phyloP scores from a whole-genome alignment of 2,329 filamentous ascomycete species.

The Tolypocladium amazonense region DNA sequence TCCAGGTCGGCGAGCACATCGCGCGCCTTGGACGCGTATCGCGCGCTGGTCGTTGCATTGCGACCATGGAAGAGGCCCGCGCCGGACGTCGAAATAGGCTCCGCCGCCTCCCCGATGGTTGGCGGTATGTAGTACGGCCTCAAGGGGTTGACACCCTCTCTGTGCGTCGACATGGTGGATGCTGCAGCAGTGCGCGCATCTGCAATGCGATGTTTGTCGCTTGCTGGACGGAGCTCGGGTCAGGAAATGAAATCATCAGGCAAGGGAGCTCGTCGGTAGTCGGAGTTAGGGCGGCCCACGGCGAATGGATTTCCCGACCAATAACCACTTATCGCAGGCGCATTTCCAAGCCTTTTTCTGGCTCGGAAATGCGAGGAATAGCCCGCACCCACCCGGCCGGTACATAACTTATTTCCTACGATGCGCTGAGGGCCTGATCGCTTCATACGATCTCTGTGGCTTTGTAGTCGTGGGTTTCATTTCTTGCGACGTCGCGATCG shows the following conservation, averaged over 20 bases:
- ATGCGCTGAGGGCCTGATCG: constrained; percentile 1
- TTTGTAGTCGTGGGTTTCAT: neutral
- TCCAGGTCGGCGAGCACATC: constrained; percentile 85
- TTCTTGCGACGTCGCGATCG: neutral
- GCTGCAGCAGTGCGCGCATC: constrained; percentile 14
- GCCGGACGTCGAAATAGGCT: constrained; percentile 24
- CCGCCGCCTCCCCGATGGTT: constrained; percentile 37
- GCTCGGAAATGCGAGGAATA: constrained; percentile 1
- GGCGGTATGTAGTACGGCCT: constrained; percentile 60
- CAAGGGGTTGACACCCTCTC: constrained; percentile 49
- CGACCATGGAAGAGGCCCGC: constrained; percentile 35
- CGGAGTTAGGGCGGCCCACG: constrained; percentile 12
- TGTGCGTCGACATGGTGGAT: constrained; percentile 31
- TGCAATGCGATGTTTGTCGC: constrained; percentile 4
- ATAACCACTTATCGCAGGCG: constrained; percentile 9
- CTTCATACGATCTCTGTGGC: neutral
- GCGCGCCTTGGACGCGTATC: constrained; percentile 51
- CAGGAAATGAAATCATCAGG: constrained; percentile 19
- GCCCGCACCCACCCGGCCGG: neutral
- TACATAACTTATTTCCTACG: neutral
- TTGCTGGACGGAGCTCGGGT: neutral
- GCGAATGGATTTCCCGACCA: constrained; percentile 24
- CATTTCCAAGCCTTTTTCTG: constrained; percentile 7
- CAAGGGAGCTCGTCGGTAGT: constrained; percentile 13
- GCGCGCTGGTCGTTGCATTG: constrained; percentile 26